Percentiles rank a stretch among this genome's conserved stretches.
phyloP scores from a whole-genome alignment of 192 early-diverging fungal species.

The Pilobolus umbonatus region DNA sequence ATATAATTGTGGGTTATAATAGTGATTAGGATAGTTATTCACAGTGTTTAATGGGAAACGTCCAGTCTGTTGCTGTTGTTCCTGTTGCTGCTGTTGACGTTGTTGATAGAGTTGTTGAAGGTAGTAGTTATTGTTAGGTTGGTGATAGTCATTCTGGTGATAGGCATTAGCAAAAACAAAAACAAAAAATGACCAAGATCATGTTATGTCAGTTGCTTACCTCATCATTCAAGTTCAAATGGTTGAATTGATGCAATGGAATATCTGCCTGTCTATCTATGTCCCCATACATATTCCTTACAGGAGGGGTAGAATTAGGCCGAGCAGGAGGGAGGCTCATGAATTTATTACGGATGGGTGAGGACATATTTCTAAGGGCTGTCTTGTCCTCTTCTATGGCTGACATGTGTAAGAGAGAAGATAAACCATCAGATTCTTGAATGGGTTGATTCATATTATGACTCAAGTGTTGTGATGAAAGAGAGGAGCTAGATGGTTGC shows the following conservation, averaged over 20 bases:
- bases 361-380: too few relatives aligned
- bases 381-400: too few relatives aligned
- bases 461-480: too few relatives aligned
- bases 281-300: constrained; percentile 11
- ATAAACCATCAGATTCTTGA: background rate
- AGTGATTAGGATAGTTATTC: constrained; percentile 20
- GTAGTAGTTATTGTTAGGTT: constrained; percentile 2
- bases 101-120: constrained; percentile 6
- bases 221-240: constrained; percentile 22
- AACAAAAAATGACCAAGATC: background rate
- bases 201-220: constrained; percentile 2
- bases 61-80: constrained; percentile 44
- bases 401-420: too few relatives aligned
- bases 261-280: constrained; percentile 13
- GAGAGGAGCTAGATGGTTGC: constrained; percentile 7
- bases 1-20: background rate
- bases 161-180: background rate
- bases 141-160: background rate
- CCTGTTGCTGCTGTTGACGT: constrained; percentile 34
- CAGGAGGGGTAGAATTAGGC: constrained; percentile 27
- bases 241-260: constrained; percentile 18
- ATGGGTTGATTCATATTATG: background rate
- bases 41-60: too few relatives aligned
- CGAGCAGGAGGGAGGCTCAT: constrained; percentile 21
- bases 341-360: constrained; percentile 19